These are phyloP conservation scores for Drosera spatulata DNA, from an alignment of 179 eudicot species.

Conservation along the genomic window DNA sequence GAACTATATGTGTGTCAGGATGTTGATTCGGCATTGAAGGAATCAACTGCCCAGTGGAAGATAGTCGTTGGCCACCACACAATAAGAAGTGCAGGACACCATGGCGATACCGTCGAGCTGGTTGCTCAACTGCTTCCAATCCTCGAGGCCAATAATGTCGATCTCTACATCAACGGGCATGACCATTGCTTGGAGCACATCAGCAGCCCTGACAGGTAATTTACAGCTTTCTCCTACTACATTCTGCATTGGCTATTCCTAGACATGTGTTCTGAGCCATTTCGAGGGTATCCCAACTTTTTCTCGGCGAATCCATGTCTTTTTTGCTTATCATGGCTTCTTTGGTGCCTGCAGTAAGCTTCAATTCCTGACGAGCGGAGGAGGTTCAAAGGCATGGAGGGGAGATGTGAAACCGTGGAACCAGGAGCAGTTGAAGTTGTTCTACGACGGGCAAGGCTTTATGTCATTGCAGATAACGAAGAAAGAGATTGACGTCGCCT, in stretches of 20 bases:
- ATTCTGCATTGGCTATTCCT: no score
- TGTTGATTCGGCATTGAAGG: slow-evolving; percentile 41
- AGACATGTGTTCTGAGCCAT: no score
- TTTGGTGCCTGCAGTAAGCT: slow-evolving; percentile 29
- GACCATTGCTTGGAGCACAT: slow-evolving; percentile 91
- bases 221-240: neutral
- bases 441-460: slow-evolving; percentile 83
- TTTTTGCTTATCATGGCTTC: neutral
- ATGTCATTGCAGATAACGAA: slow-evolving; percentile 45
- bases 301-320: neutral
- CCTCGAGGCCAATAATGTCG: slow-evolving; percentile 61
- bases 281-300: no score
- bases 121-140: slow-evolving; percentile 55
- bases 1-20: slow-evolving; percentile 25
- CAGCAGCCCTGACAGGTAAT: slow-evolving; percentile 45
- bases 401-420: slow-evolving; percentile 36
- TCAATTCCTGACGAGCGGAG: slow-evolving; percentile 73
- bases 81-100: slow-evolving; percentile 64
- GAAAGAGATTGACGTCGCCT: slow-evolving; percentile 18
- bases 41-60: slow-evolving; percentile 83
- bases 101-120: slow-evolving; percentile 67
- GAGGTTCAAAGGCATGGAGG: slow-evolving; percentile 86
- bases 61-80: slow-evolving; percentile 88
- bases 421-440: slow-evolving; percentile 35
- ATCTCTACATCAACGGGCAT: slow-evolving; percentile 80